Base-by-base conservation (phyloP, 257 asterid genomes). In the Solanum tarijense region DNA sequence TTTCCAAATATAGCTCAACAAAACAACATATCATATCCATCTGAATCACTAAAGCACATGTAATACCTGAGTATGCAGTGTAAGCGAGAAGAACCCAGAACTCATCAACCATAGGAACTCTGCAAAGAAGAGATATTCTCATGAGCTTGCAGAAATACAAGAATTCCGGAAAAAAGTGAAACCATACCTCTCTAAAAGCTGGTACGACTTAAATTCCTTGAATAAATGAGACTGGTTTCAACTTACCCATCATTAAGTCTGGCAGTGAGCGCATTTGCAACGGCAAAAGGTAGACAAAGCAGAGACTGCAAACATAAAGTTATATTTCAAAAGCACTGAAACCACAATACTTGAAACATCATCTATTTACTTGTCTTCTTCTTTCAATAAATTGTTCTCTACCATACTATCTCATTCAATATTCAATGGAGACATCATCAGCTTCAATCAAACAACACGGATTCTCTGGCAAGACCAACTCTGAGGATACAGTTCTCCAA, bases 221-320 rank as follows among this genome's bases (percentile, higher is more conserved):
- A 29, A 89, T 43, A 20, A 52, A 83, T 35, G 32, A 71, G 46
- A 29, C 36, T 55, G 34, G 20, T 36, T 73, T 81, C 27, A 18
- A 90, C 95, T 25, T 91, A 96, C 99, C 99, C 98, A 39, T 95
- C 98, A 90, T 96, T 95, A 83, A 96, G 95, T 89, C 91, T 91
- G 87, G 98, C 98, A 23, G 98, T 94, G 90, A 96, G 99, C 62
- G 94, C 95, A 91, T 96, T 96, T 88, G 99, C 99, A 91, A 96
- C 92, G 89, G 98, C 98, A 46, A 96, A 90, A 55, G 99, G 99
- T 83, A 96, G 95, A 92, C 94, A 96, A 88, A 95, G 84, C 96
- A 96, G 90, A 78, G 98, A 92, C 99, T 96, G 94, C 91, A 90
- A 89, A 79, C 12, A 62, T 52, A 86, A 86, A 79, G 38, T 73